A percentile compares a stretch with the other conserved stretches of the same genome.
Evolutionary conservation across 495 filamentous ascomycete species (phyloP).

Genomic region (Tetracladium setigerum): DNA sequence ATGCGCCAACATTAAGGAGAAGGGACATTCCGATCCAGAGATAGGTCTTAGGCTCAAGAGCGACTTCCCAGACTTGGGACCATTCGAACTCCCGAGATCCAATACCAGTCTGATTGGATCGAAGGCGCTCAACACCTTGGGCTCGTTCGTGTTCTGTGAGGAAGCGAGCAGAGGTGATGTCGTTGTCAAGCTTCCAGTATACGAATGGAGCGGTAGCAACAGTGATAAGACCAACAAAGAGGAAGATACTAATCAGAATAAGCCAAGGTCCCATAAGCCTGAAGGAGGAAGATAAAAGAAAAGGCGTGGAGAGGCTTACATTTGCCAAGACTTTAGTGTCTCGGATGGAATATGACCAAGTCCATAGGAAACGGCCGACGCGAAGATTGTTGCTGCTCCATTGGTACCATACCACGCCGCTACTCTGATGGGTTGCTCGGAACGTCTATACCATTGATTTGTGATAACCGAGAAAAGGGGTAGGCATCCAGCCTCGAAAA

Average conservation of each 20-base stretch:
- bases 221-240: conserved; percentile 51
- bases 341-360: conserved; percentile 47
- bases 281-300: neutral
- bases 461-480: conserved; percentile 54
- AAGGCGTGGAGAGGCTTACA: conserved; percentile 29
- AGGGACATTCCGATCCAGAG: conserved; percentile 43
- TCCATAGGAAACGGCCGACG: conserved; percentile 52
- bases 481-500: conserved; percentile 55
- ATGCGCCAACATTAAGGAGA: conserved; percentile 53
- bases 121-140: conserved; percentile 35
- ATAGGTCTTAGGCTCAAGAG: conserved; percentile 40
- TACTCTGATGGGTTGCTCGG: conserved; percentile 54
- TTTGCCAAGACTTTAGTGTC: conserved; percentile 52
- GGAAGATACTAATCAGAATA: conserved; percentile 50
- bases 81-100: conserved; percentile 45
- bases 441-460: conserved; percentile 54
- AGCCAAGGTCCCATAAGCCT: neutral
- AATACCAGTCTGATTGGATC: conserved; percentile 50
- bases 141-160: conserved; percentile 40
- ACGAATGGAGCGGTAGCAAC: conserved; percentile 42
- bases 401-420: conserved; percentile 60
- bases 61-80: conserved; percentile 32
- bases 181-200: conserved; percentile 44
- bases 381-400: conserved; percentile 55
- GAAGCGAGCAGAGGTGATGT: conserved; percentile 43